A percentile compares a stretch with the other conserved stretches of the same genome.
Evolutionary conservation across 2,329 filamentous ascomycete species (phyloP).

Genomic region (Fusarium siculi): DNA sequence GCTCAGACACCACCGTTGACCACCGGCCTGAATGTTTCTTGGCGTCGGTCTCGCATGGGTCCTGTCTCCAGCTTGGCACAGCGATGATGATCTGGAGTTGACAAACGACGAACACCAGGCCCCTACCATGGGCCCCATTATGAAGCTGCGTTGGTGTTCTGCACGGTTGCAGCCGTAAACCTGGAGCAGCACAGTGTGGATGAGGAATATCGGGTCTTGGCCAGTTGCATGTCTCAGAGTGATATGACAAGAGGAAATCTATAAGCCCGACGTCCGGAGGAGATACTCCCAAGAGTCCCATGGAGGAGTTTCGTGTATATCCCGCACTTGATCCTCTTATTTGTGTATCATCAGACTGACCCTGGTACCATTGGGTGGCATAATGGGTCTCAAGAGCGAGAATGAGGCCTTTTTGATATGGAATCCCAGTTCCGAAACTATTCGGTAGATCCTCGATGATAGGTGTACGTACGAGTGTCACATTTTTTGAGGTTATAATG

Average conservation of each 20-base stretch:
- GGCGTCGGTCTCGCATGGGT: constrained; percentile 22
- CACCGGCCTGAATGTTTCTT: constrained; percentile 23
- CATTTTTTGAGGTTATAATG: not conserved
- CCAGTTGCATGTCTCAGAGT: constrained; percentile 28
- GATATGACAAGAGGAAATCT: constrained; percentile 29
- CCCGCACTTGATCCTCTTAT: constrained; percentile 23
- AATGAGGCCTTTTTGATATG: constrained; percentile 13
- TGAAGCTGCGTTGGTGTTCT: constrained; percentile 21
- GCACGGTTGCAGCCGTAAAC: constrained; percentile 36
- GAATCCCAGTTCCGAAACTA: not conserved
- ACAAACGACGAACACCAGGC: constrained; percentile 1
- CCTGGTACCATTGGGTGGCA: constrained; percentile 21
- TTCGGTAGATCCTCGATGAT: not conserved
- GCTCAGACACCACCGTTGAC: constrained; percentile 30
- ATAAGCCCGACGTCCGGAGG: constrained; percentile 7
- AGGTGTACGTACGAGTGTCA: not conserved
- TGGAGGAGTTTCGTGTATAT: constrained; percentile 23
- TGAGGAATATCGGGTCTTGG: constrained; percentile 33
- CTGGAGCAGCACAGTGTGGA: constrained; percentile 27
- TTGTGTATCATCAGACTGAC: constrained; percentile 24
- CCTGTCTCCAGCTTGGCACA: constrained; percentile 2
- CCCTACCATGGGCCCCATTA: constrained; percentile 20
- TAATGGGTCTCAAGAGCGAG: constrained; percentile 5
- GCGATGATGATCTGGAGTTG: constrained; percentile 18
- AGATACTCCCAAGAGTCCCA: constrained; percentile 14